Conservation (phyloP, 2,329 filamentous ascomycete species). For the Aspergillus neoniger region DNA sequence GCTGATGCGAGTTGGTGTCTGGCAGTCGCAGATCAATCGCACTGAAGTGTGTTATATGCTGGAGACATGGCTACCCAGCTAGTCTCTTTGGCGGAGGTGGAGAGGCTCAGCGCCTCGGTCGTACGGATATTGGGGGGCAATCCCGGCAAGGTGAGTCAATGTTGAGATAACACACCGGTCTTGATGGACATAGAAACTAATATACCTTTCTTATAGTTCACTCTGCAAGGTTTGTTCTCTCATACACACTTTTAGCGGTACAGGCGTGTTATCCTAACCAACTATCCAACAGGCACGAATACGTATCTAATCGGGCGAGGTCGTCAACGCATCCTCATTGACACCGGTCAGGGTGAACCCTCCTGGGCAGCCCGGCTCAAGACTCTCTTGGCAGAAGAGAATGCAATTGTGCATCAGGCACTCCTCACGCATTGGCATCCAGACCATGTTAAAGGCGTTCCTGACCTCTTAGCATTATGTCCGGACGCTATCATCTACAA, state of each 20-base stretch:
- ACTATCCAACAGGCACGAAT: conserved; percentile 67
- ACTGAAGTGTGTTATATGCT: not conserved
- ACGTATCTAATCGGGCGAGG: conserved; percentile 89
- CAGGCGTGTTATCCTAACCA: not conserved
- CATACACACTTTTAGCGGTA: not conserved
- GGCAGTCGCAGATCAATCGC: not conserved
- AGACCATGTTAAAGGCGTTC: conserved; percentile 79
- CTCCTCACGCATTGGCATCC: conserved; percentile 91
- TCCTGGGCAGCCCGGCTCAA: conserved; percentile 71
- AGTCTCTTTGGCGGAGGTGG: conserved; percentile 68
- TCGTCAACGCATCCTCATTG: conserved; percentile 72
- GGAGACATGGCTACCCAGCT: conserved; percentile 62
- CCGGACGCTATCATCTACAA: conserved; percentile 68
- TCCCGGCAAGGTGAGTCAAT: conserved; percentile 68
- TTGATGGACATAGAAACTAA: not conserved
- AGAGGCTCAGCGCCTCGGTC: conserved; percentile 74
- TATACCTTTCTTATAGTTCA: conserved; percentile 46
- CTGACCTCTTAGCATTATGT: conserved; percentile 65
- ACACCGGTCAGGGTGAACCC: conserved; percentile 81
- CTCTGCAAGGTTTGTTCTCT: conserved; percentile 55
- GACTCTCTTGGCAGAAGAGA: conserved; percentile 65
- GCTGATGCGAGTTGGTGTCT: not conserved
- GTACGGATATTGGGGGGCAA: conserved; percentile 89
- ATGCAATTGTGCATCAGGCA: conserved; percentile 66
- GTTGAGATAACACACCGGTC: not conserved